phyloP scores from a whole-genome alignment of 2,329 filamentous ascomycete genomes.

The Colletotrichum sansevieriae region DNA sequence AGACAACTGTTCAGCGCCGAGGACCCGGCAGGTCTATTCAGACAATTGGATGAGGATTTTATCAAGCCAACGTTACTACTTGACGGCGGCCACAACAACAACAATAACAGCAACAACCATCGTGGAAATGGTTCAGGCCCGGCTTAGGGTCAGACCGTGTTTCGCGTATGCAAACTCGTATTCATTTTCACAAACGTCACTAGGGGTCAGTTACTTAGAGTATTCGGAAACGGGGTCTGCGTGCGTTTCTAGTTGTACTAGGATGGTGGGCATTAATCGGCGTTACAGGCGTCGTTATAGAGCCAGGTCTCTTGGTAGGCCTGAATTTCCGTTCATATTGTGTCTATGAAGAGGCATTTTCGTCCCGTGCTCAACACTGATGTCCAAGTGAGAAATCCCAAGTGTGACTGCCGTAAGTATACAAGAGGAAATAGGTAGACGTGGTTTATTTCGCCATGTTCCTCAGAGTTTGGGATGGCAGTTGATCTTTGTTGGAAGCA shows the following conservation, averaged over 20 bases:
- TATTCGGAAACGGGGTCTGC: slow-evolving; percentile 16
- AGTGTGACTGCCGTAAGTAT: too few relatives aligned
- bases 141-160: not conserved
- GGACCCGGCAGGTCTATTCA: slow-evolving; percentile 91
- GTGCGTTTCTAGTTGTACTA: slow-evolving; percentile 19
- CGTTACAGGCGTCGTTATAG: slow-evolving; percentile 34
- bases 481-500: too few relatives aligned
- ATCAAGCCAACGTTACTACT: slow-evolving; percentile 92
- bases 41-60: slow-evolving; percentile 93
- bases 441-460: too few relatives aligned
- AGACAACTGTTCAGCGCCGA: slow-evolving; percentile 86
- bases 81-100: slow-evolving; percentile 68
- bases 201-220: not conserved
- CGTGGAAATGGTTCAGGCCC: slow-evolving; percentile 36
- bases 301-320: slow-evolving; percentile 9
- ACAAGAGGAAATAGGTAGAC: too few relatives aligned
- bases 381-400: too few relatives aligned
- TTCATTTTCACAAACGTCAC: slow-evolving; percentile 20
- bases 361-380: not conserved
- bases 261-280: slow-evolving; percentile 31
- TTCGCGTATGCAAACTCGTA: not conserved
- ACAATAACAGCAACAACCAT: slow-evolving; percentile 25
- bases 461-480: too few relatives aligned
- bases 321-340: not conserved
- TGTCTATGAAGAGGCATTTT: not conserved